Evolutionary conservation across 495 filamentous ascomycete species (phyloP), one percentile per base, ranked within the genome.

Genomic region (Lophiotrema nucula): DNA sequence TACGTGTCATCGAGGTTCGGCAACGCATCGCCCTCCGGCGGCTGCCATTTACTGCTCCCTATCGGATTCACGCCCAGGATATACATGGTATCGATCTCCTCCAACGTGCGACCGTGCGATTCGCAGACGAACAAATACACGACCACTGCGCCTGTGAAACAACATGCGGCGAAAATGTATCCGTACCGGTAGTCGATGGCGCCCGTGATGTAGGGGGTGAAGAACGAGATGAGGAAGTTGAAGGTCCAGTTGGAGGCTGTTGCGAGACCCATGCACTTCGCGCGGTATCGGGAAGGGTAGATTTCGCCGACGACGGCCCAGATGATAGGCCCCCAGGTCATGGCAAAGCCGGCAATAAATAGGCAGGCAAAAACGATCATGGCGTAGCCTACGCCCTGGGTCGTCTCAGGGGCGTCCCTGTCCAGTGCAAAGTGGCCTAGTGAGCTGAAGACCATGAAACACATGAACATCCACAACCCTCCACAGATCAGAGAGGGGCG

Each of bases 41-140:
- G 39, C 39, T 46, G n/a, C 87, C 87, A 89, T 58, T 72, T 73
- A 51, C 69, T 67, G 46, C 77, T 82, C 74, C 83, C 83, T 78
- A 82, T 84, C n/a, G 88, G 84, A 67, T 78, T 78, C 45, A 90
- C 77, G 56, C 80, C 75, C 21, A 83, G 66, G 49, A 89, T 73
- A 62, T 92, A 93, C 88, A 93, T 92, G 24, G 84, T 89, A 71
- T 93, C 89, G 56, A 93, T 82, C 71, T 90, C 84, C 76, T 92
- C 88, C 43, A 92, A 76, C 37, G 80, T 83, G 33, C 83, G 76
- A 49, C 82, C 81, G 60, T 81, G 76, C 19, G 78, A 82, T 70
- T 92, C 88, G 69, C 82, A 83, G 56, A 90, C 78, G 72, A 88
- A 92, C 76, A 91, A 87, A 73, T 82, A 92, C 43, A 88, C 85